Evolutionary conservation across 176 grass and related monocot species (phyloP).

Genomic region (Secale cereale): DNA sequence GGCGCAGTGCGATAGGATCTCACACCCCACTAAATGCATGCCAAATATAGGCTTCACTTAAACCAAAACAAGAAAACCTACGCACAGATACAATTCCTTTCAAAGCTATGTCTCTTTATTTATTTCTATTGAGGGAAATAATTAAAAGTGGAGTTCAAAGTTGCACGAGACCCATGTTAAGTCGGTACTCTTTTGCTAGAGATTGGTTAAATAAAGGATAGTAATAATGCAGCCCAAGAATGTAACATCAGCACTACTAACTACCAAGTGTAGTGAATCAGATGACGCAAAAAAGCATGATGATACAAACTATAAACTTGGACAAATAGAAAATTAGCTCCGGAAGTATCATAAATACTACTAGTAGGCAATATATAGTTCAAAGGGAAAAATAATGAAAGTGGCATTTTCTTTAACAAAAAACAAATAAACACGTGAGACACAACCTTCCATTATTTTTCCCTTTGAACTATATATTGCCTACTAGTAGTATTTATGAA

Average conservation of each 20-base stretch:
- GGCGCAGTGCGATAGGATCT: neutral
- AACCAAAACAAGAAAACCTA: neutral
- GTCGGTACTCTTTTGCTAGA: neutral
- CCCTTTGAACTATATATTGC: neutral
- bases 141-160: neutral
- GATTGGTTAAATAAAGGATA: neutral
- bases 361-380: too few relatives aligned
- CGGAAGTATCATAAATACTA: too few relatives aligned
- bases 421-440: neutral
- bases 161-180: neutral
- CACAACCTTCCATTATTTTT: neutral
- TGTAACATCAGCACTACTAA: neutral
- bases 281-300: neutral
- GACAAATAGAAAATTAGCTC: neutral
- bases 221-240: neutral
- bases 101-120: neutral
- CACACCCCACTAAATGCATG: neutral
- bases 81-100: neutral
- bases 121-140: neutral
- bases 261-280: neutral
- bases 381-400: too few relatives aligned
- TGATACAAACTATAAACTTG: neutral
- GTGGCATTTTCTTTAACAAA: neutral
- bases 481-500: neutral
- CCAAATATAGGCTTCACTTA: neutral